Evolutionary conservation across 1,284 basidiomycete genomes (phyloP), one percentile per base, ranked within the genome.

Genomic region (Mycosarcoma maydis): DNA sequence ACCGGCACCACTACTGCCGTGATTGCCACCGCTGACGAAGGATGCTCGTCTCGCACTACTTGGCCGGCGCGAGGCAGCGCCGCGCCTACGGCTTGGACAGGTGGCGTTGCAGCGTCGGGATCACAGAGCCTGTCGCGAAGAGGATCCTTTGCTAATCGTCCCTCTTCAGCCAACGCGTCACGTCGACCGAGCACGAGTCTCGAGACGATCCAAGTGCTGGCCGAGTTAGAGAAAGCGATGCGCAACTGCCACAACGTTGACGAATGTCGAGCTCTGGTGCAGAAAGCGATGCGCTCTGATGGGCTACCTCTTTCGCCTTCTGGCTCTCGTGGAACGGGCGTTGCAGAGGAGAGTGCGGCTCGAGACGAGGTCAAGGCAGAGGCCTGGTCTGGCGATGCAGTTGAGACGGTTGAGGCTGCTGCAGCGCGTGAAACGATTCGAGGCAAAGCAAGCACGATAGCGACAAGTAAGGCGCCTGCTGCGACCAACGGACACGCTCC

Each of bases 181-280:
- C 58, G 55, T 27, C 40, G 58, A 26, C 20, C 22, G 2, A 58
- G 50, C 24, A 13, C 50, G 23, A 51, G 52, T 27, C 51, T 65
- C 37, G 61, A 60, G 37, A 58, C 49, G 39, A 52, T 61, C 19
- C 65, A 50, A 42, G 34, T 65, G 16, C 56, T 78, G 10, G 54
- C 64, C 2, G 72, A 71, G 14, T 48, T 78, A 33, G 72, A 78
- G 51, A 52, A 49, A 20, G 50, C 64, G 23, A 76, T 78, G 74
- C 59, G 62, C 23, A 53, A 41, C 32, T 72, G 64, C 42, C 50
- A 56, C 36, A 67, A 46, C n/a, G 72, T 75, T 17, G 70, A 73
- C 24, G 76, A 76, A 43, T 78, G 76, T 50, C 66, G 69, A 24
- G 49, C 46, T 22, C 57, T 78, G 22, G 62, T 78, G 16, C 42